Conservation (phyloP, 2,329 filamentous ascomycete genomes). For the Acrodontium crateriforme region DNA sequence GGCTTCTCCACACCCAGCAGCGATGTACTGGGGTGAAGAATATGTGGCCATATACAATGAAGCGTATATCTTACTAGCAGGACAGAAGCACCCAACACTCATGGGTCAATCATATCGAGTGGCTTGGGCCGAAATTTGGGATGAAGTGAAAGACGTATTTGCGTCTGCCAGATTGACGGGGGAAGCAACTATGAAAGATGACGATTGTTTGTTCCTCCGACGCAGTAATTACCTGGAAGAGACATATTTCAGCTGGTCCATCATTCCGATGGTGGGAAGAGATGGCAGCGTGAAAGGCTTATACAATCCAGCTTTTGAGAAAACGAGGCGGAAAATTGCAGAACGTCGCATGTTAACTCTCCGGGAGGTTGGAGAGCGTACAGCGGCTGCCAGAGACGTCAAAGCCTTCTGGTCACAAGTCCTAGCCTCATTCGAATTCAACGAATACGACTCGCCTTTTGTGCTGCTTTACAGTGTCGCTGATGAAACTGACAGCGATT, state of each 20-base stretch:
- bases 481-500: constrained; percentile 58
- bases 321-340: constrained; percentile 63
- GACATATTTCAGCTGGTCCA: constrained; percentile 70
- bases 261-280: constrained; percentile 61
- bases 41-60: constrained; percentile 59
- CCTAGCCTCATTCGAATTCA: constrained; percentile 54
- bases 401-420: constrained; percentile 62
- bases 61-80: constrained; percentile 55
- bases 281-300: constrained; percentile 55
- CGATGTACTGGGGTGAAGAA: constrained; percentile 59
- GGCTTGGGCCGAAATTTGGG: constrained; percentile 64
- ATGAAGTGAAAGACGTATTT: constrained; percentile 55
- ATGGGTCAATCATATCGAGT: constrained; percentile 60
- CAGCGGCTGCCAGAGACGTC: constrained; percentile 56
- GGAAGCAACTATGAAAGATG: constrained; percentile 72
- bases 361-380: constrained; percentile 63
- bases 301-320: constrained; percentile 72
- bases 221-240: constrained; percentile 62
- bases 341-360: constrained; percentile 69
- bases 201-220: constrained; percentile 60
- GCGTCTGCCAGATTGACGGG: constrained; percentile 53
- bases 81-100: constrained; percentile 59
- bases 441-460: constrained; percentile 64
- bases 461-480: constrained; percentile 62
- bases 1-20: constrained; percentile 50